Evolutionary conservation across 257 asterid species (phyloP).

Genomic region (Hygrophila difformis): DNA sequence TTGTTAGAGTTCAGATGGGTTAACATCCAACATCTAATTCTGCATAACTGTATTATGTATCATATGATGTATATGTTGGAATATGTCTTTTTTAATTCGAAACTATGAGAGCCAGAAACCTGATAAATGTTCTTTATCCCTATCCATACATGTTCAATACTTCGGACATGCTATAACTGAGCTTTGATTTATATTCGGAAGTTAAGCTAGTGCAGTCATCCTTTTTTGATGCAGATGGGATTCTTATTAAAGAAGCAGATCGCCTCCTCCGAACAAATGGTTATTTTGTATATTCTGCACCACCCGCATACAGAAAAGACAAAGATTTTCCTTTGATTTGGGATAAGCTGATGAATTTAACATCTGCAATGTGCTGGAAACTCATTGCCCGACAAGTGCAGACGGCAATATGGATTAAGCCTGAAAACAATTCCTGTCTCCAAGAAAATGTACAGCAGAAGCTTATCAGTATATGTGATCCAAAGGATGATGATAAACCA

Average conservation of each 20-base stretch:
- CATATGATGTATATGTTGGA: too few species aligned
- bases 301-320: constrained; percentile 92
- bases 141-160: too few species aligned
- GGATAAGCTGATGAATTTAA: constrained; percentile 62
- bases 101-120: too few species aligned
- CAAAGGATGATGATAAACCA: constrained; percentile 36
- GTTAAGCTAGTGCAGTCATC: not conserved
- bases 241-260: constrained; percentile 74
- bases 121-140: too few species aligned
- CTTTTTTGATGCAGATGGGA: constrained; percentile 58
- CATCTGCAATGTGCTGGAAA: constrained; percentile 97
- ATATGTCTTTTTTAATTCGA: too few species aligned
- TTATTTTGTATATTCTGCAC: constrained; percentile 88
- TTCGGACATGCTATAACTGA: too few species aligned
- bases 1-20: not conserved
- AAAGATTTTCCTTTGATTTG: constrained; percentile 77
- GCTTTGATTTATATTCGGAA: not conserved
- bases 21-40: too few species aligned
- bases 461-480: constrained; percentile 49
- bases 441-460: constrained; percentile 41
- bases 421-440: constrained; percentile 54
- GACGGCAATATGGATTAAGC: constrained; percentile 86
- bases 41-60: too few species aligned
- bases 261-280: constrained; percentile 73
- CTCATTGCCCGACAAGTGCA: constrained; percentile 85